Base-by-base conservation (phyloP, 2,329 filamentous ascomycete species). In the Penicillium sp. region DNA sequence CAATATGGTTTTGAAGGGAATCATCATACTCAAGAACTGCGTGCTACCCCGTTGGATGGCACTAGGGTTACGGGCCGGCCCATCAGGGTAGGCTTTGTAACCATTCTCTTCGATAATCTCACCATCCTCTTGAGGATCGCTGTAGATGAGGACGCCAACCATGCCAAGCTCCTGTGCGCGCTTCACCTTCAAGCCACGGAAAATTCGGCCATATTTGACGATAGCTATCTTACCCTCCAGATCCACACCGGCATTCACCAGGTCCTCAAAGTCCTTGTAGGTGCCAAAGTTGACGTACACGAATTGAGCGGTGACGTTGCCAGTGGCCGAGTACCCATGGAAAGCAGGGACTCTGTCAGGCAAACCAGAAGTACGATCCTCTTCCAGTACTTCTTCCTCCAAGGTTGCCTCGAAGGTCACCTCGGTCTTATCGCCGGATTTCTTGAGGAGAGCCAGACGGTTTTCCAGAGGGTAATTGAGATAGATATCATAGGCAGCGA, bases 221-320 rank as follows among this genome's bases (percentile, higher is more conserved):
- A 97, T 74, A 1, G 87, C 89, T 56, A 97, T 91, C 69, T 95
- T 95, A 39, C 89, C 91, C 56, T 84, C 67, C 32, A 97, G 72
- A 47, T 79, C 82, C 47, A 96, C 70, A 55, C 89, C 88, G 29
- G 87, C 85, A 31, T 81, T 77, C 35, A 85, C 62, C 11, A 97
- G 76, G 54, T 95, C 89, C 58, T 93, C 85, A 55, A 84, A 97
- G 64, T 97, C 91, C 54, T 78, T 72, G 63, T 84, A 94, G 0
- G 87, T 93, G 42, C 90, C 91, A 61, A 93, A 95, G 69, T 96
- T 96, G 65, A 87, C 89, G 62, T 85, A 97, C 26, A 95, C 87
- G 55, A 87, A 93, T 11, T 82, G 80, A 2, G 82, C 89, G 0
- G 91, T 96, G 39, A 94, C 91, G 66, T 97, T 95, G 23, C 91